phyloP scores from a whole-genome alignment of 108 stramenopile genomes.

The Nitzschia inconspicua region DNA sequence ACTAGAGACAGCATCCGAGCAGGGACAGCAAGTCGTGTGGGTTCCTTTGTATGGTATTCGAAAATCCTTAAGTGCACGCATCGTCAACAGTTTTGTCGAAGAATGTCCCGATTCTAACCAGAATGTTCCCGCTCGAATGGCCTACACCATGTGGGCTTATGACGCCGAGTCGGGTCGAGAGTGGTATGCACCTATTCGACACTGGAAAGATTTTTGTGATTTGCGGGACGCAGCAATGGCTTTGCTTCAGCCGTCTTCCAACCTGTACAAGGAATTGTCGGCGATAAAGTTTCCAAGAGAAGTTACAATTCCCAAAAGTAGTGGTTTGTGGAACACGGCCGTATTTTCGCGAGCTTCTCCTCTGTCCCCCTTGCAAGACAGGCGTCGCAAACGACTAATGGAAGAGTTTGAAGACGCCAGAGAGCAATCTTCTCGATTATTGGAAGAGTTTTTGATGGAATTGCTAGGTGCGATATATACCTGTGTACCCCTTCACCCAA shows the following conservation, averaged over 20 bases:
- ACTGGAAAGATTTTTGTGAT: conserved; percentile 75
- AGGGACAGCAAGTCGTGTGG: too few relatives aligned
- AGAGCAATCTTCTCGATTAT: conserved; percentile 44
- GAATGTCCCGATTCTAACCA: not conserved
- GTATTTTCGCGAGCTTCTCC: conserved; percentile 7
- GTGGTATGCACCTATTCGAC: conserved; percentile 86
- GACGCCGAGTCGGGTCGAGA: conserved; percentile 75
- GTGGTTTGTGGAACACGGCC: conserved; percentile 3
- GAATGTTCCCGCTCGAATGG: conserved; percentile 31
- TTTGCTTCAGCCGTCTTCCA: conserved; percentile 15
- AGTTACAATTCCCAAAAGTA: conserved; percentile 62
- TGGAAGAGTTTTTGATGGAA: conserved; percentile 65
- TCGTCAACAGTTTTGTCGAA: conserved; percentile 72
- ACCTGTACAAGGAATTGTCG: conserved; percentile 5
- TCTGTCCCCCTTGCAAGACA: conserved; percentile 3
- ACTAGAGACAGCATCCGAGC: too few relatives aligned
- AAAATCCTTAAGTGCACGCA: conserved; percentile 71
- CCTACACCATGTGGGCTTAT: conserved; percentile 82
- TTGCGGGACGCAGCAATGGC: conserved; percentile 43
- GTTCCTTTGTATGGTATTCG: conserved; percentile 73
- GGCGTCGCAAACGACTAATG: not conserved
- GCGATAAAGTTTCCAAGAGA: conserved; percentile 9
- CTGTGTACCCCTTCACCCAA: conserved; percentile 44
- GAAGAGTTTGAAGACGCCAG: conserved; percentile 21
- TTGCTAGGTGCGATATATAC: conserved; percentile 62